phyloP scores from a whole-genome alignment of 352 stramenopile species.

The Plasmopara viticola region DNA sequence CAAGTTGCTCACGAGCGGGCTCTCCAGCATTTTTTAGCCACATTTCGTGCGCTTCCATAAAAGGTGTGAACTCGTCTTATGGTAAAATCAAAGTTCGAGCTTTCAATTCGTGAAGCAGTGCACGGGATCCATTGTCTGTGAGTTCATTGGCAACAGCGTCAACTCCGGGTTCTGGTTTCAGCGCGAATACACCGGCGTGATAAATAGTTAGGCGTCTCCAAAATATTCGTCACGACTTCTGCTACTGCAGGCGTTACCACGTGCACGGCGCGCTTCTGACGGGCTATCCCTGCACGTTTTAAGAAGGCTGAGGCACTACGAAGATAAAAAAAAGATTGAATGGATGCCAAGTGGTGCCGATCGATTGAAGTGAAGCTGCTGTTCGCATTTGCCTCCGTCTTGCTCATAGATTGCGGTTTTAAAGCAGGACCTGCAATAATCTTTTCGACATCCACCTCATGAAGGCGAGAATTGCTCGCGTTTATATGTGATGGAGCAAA shows the following conservation, averaged over 20 bases:
- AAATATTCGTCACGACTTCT: conserved; percentile 30
- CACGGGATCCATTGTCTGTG: conserved; percentile 58
- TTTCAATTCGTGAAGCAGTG: conserved; percentile 44
- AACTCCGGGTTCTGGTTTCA: conserved; percentile 23
- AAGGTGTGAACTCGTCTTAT: conserved; percentile 55
- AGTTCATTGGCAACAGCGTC: conserved; percentile 39
- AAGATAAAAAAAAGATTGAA: conserved; percentile 48
- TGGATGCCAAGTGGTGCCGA: conserved; percentile 25
- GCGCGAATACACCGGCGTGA: conserved; percentile 51
- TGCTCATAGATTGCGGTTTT: conserved; percentile 11
- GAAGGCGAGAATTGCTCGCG: conserved; percentile 95
- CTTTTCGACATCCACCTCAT: conserved; percentile 16
- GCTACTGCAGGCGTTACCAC: conserved; percentile 52
- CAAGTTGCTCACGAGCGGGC: conserved; percentile 37
- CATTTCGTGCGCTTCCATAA: conserved; percentile 61
- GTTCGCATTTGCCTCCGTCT: conserved; percentile 19
- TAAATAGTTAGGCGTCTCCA: conserved; percentile 51
- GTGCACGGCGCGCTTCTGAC: conserved; percentile 57
- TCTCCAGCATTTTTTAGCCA: conserved; percentile 77
- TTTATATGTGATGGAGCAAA: conserved; percentile 97
- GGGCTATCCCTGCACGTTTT: conserved; percentile 58
- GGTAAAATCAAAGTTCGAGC: conserved; percentile 46
- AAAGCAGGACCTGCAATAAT: conserved; percentile 28
- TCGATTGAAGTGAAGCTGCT: conserved; percentile 48
- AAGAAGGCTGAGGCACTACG: conserved; percentile 33